Conservation (phyloP, 2,329 filamentous ascomycete genomes). For the Bimuria novae-zelandiae region DNA sequence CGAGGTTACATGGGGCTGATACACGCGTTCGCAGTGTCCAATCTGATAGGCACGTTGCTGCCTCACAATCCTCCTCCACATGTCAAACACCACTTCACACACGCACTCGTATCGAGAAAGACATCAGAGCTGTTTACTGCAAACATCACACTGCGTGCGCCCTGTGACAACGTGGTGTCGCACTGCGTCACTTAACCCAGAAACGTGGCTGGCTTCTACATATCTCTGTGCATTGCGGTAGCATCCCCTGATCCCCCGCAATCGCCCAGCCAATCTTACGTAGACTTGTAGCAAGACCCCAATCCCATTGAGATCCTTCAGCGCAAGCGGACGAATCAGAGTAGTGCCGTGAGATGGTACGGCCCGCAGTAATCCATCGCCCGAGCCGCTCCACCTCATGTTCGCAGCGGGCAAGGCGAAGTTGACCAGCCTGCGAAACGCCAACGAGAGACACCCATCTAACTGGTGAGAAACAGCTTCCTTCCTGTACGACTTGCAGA, state of each 20-base stretch:
- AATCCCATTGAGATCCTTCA: neutral
- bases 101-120: neutral
- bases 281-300: neutral
- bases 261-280: neutral
- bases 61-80: neutral
- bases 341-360: neutral
- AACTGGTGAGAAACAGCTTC: neutral
- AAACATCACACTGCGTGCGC: neutral
- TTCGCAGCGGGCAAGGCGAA: neutral
- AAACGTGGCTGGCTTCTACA: neutral
- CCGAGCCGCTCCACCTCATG: neutral
- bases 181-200: conserved; percentile 4
- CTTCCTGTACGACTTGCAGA: neutral
- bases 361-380: conserved; percentile 6
- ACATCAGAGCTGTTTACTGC: neutral
- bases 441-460: neutral
- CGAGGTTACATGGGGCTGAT: neutral
- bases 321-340: conserved; percentile 2
- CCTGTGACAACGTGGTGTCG: neutral
- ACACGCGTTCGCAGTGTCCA: neutral
- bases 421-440: conserved; percentile 2
- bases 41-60: neutral
- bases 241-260: conserved; percentile 2
- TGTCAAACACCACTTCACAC: neutral
- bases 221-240: too few relatives aligned